A percentile compares a stretch with the other conserved stretches of the same genome.
phyloP scores from a whole-genome alignment of 2,329 filamentous ascomycete genomes.

The Aspergillus novoparasiticus region DNA sequence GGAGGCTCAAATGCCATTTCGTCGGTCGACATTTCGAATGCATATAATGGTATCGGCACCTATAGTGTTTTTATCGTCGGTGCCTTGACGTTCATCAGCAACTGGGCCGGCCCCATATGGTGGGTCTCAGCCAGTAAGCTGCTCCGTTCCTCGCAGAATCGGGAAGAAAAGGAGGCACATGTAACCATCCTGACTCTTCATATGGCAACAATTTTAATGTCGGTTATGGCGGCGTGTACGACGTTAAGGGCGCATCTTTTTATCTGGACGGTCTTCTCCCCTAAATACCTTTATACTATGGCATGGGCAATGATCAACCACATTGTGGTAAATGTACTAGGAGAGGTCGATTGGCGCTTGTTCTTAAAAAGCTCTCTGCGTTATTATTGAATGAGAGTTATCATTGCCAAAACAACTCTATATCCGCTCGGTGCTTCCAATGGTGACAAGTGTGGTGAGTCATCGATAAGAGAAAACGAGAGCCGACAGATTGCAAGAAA shows the following conservation, averaged over 20 bases:
- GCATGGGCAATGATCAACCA: slow-evolving; percentile 87
- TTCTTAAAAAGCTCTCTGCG: slow-evolving; percentile 4
- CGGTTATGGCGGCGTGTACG: slow-evolving; percentile 88
- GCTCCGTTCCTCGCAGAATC: slow-evolving; percentile 24
- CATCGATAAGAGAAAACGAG: background rate
- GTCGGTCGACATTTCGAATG: slow-evolving; percentile 89
- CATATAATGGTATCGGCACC: slow-evolving; percentile 84
- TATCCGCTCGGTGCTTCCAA: background rate
- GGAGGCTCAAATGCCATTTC: slow-evolving; percentile 94
- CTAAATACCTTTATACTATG: slow-evolving; percentile 91
- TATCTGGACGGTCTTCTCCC: slow-evolving; percentile 98
- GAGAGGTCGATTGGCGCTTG: slow-evolving; percentile 40
- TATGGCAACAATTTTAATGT: slow-evolving; percentile 63
- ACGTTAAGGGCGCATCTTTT: slow-evolving; percentile 85
- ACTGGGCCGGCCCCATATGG: slow-evolving; percentile 90
- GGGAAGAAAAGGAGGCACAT: slow-evolving; percentile 49
- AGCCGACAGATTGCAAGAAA: background rate
- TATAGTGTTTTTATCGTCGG: slow-evolving; percentile 85
- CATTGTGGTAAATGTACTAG: slow-evolving; percentile 69
- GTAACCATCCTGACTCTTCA: slow-evolving; percentile 71
- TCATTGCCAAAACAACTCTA: background rate
- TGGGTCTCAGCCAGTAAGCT: slow-evolving; percentile 68
- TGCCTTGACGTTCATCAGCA: slow-evolving; percentile 78
- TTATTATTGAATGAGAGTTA: background rate
- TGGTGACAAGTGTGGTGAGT: background rate